These are phyloP conservation scores for Globisporangium iwayamae DNA, from an alignment of 352 stramenopile genomes.

Conservation along the genomic window DNA sequence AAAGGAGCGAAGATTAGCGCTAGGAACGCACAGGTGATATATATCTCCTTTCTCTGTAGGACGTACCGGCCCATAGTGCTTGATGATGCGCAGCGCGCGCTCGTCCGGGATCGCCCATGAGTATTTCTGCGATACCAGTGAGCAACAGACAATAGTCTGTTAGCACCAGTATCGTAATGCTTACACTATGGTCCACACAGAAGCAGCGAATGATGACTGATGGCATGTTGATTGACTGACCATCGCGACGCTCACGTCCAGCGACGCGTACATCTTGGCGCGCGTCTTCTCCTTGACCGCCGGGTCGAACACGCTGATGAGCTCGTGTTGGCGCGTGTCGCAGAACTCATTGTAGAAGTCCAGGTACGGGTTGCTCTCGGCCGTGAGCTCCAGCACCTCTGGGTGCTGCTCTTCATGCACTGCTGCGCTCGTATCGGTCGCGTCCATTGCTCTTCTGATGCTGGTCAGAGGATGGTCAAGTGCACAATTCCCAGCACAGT, in stretches of 20 bases:
- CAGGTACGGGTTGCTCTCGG: slow-evolving; percentile 79
- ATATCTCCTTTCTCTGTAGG: neutral
- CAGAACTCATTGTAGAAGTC: slow-evolving; percentile 74
- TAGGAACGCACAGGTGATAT: neutral
- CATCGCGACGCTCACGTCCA: slow-evolving; percentile 81
- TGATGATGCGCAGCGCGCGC: slow-evolving; percentile 86
- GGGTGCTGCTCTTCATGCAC: slow-evolving; percentile 13
- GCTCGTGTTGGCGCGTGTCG: slow-evolving; percentile 45
- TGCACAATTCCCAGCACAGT: neutral
- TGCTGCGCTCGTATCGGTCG: neutral
- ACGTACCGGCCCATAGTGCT: slow-evolving; percentile 83
- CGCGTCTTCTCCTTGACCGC: slow-evolving; percentile 62
- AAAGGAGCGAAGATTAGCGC: neutral
- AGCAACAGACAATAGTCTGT: neutral
- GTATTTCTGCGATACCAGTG: slow-evolving; percentile 63
- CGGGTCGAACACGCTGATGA: slow-evolving; percentile 73
- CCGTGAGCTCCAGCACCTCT: slow-evolving; percentile 44
- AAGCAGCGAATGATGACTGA: neutral
- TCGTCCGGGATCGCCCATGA: slow-evolving; percentile 91
- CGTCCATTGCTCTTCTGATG: neutral
- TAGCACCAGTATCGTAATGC: neutral
- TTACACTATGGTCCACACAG: neutral
- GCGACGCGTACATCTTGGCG: slow-evolving; percentile 58
- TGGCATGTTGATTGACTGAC: slow-evolving; percentile 22
- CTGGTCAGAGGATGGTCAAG: neutral